These are phyloP conservation scores for Boletus rubroflammeus DNA, from an alignment of 768 basidiomycete species.

Conservation along the genomic window DNA sequence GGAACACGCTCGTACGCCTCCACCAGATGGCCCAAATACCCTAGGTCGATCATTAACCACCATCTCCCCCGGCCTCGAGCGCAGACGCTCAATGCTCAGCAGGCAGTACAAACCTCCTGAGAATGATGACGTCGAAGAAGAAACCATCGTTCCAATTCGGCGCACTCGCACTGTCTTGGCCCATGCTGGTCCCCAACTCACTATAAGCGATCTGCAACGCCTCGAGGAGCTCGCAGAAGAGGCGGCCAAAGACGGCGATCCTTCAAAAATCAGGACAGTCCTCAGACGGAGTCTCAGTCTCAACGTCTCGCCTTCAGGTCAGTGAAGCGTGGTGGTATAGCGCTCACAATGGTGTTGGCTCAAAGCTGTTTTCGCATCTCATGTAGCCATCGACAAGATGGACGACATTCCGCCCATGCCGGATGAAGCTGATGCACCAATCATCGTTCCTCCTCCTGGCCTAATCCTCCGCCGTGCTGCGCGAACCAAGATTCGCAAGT, in stretches of 20 bases:
- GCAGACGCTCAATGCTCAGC: conserved; percentile 92
- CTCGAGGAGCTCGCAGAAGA: conserved; percentile 92
- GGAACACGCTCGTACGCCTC: conserved; percentile 73
- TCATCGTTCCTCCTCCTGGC: conserved; percentile 79
- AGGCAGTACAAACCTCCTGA: conserved; percentile 85
- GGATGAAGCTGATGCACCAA: conserved; percentile 86
- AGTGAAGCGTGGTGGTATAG: conserved; percentile 32
- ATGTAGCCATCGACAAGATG: conserved; percentile 61
- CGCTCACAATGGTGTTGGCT: conserved; percentile 16
- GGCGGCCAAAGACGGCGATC: conserved; percentile 78
- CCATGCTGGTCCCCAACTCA: conserved; percentile 78
- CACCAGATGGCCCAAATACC: conserved; percentile 44
- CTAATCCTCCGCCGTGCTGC: conserved; percentile 89
- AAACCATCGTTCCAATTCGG: conserved; percentile 66
- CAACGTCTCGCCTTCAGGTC: conserved; percentile 82
- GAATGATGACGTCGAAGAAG: conserved; percentile 70
- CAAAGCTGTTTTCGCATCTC: conserved; percentile 11
- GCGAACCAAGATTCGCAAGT: conserved; percentile 93
- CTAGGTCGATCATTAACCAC: conserved; percentile 44
- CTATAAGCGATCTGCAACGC: conserved; percentile 90
- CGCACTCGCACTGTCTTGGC: conserved; percentile 64
- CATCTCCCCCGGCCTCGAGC: conserved; percentile 51
- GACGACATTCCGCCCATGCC: conserved; percentile 63
- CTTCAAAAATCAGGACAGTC: conserved; percentile 71
- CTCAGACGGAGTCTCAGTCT: conserved; percentile 85